Percentiles rank a stretch among this genome's conserved stretches.
Conservation (phyloP, 306 rosid species). For the Sophora flavescens region DNA sequence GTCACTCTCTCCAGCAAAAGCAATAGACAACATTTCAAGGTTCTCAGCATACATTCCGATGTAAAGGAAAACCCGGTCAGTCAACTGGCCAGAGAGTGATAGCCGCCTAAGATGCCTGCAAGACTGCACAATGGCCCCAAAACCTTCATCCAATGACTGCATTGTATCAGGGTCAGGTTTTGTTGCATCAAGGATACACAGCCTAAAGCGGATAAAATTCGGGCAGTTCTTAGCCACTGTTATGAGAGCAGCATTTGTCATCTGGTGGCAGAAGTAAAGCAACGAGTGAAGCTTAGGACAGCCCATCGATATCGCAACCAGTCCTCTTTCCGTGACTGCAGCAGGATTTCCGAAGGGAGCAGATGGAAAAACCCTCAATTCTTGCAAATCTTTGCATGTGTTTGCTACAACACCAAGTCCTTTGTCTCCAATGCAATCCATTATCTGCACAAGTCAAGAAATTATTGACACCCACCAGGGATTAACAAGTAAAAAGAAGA, state of each 20-base stretch:
- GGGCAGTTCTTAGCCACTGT: constrained; percentile 93
- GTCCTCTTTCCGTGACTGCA: constrained; percentile 83
- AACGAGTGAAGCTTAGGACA: constrained; percentile 89
- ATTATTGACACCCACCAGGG: constrained; percentile 27
- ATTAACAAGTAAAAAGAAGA: background rate
- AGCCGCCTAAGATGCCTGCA: constrained; percentile 81
- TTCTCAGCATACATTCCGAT: constrained; percentile 93
- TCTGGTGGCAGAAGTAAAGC: constrained; percentile 90
- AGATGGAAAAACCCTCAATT: constrained; percentile 90
- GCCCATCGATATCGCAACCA: constrained; percentile 82
- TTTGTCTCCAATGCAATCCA: constrained; percentile 87
- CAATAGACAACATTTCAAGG: constrained; percentile 89
- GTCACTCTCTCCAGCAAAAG: constrained; percentile 91
- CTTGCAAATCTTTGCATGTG: constrained; percentile 84
- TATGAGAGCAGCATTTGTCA: constrained; percentile 95
- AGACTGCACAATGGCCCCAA: constrained; percentile 94
- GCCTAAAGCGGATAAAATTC: constrained; percentile 81
- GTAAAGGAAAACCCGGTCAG: constrained; percentile 84
- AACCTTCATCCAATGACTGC: constrained; percentile 92
- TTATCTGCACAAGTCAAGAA: constrained; percentile 58
- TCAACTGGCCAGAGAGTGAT: constrained; percentile 77
- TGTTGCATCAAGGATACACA: constrained; percentile 75
- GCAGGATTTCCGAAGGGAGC: constrained; percentile 59
- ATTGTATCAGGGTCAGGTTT: constrained; percentile 75
- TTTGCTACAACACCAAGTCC: constrained; percentile 82